Base-by-base conservation (phyloP, 2,329 filamentous ascomycete genomes). In the Colletotrichum viniferum region DNA sequence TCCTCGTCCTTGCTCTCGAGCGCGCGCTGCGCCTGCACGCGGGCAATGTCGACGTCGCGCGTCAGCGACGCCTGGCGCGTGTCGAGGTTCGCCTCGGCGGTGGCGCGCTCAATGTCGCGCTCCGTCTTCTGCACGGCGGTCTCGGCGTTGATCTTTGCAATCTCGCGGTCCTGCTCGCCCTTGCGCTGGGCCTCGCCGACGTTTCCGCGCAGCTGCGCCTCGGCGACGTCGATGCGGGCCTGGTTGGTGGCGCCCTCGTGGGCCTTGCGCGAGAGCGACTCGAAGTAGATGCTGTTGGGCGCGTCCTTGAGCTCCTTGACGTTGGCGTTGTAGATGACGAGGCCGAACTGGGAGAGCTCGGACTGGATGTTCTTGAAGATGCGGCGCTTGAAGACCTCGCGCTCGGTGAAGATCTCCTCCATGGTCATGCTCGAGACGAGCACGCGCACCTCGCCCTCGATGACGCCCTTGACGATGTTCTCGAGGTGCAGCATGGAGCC, bases 381-480 rank as follows among this genome's bases (percentile, higher is more conserved):
- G 78, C 94, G 92, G 78, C 89, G 90, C 87, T 96, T 95, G 87
- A 96, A 96, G 58, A 94, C 87, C 78, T 94, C 92, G 38, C 94
- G 88, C 84, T 95, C 93, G 76, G 92, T 93, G 84, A 96, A 96
- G 74, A 97, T 94, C 84, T 97, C 95, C 82, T 96, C 95, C 94
- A 97, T 96, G n/a, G 94, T 96, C 94, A 97, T 96, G 79, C 92
- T 93, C 1, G 93, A 95, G 56, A 97, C 94, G 69, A 97, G 92
- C 7, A 95, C 94, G 74, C 95, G 91, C 1, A 94, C 96, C 84
- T 97, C 95, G 77, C 95, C 95, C 83, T 97, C 95, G 79, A 97
- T 97, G 83, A 97, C 96, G 76, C 95, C 95, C 84, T 95, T 96
- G 84, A 97, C 93, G 77, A 97, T 97, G 79, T 94, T 94, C 81